A percentile compares a stretch with the other conserved stretches of the same genome.
Evolutionary conservation across 2,329 filamentous ascomycete species (phyloP).

Genomic region (Stagonosporopsis tanaceti): DNA sequence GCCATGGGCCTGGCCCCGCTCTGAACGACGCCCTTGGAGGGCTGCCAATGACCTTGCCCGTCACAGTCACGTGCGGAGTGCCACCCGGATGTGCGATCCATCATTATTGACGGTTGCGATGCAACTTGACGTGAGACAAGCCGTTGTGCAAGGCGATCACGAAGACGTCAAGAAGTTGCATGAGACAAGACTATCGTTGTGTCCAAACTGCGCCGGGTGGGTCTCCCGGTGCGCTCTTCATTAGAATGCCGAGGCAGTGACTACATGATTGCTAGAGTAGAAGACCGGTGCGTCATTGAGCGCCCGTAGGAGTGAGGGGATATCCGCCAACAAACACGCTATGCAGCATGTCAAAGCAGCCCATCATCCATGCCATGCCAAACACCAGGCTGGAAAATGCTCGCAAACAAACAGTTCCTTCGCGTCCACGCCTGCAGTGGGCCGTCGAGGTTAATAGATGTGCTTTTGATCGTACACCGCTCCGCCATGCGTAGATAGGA

Average conservation of each 20-base stretch:
- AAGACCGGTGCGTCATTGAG: conserved; percentile 26
- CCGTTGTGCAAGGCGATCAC: conserved; percentile 24
- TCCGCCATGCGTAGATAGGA: conserved; percentile 28
- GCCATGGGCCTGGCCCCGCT: conserved; percentile 13
- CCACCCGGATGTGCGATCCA: conserved; percentile 7
- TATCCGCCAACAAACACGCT: conserved; percentile 27
- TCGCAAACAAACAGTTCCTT: conserved; percentile 21
- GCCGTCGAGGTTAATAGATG: conserved; percentile 29
- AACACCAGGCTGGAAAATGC: conserved; percentile 34
- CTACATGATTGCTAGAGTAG: conserved; percentile 32
- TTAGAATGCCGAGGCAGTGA: conserved; percentile 29
- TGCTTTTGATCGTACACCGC: conserved; percentile 46
- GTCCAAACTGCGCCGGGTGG: conserved; percentile 28
- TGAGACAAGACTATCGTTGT: conserved; percentile 1
- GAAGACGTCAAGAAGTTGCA: conserved; percentile 17
- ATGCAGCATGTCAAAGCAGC: conserved; percentile 21
- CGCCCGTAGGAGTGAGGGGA: conserved; percentile 32
- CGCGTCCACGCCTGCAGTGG: conserved; percentile 7
- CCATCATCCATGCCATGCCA: conserved; percentile 21
- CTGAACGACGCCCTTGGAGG: conserved; percentile 1
- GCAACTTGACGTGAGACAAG: conserved; percentile 15
- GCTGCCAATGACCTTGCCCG: background rate
- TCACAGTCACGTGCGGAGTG: conserved; percentile 13
- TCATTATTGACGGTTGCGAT: background rate
- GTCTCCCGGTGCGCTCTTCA: conserved; percentile 30